Evolutionary conservation across 129 eudicot species (phyloP).

Genomic region (Tagetes erecta): DNA sequence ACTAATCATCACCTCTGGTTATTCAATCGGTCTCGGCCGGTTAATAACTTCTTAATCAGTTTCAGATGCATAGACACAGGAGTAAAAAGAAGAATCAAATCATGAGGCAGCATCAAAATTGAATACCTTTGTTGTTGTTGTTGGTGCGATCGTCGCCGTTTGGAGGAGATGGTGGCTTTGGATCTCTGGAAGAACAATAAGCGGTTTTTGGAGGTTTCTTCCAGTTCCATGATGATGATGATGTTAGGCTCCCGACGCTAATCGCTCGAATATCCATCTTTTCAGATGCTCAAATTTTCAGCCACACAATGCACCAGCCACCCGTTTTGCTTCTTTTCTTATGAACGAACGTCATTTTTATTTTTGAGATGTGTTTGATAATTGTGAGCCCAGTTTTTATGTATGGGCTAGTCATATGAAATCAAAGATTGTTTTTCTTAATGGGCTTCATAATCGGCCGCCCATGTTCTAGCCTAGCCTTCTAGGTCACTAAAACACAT

Average conservation of each 20-base stretch:
- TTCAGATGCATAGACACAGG: constrained; percentile 1
- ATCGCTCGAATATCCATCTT: constrained; percentile 61
- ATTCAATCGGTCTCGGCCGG: no score
- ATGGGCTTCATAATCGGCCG: no score
- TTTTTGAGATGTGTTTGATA: constrained; percentile 5
- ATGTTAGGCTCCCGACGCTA: constrained; percentile 42
- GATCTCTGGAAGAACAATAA: constrained; percentile 40
- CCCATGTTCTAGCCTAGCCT: no score
- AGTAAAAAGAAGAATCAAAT: neutral
- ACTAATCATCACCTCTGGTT: no score
- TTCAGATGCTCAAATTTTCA: constrained; percentile 25
- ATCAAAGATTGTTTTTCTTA: no score
- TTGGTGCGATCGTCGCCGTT: constrained; percentile 46
- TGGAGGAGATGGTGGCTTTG: constrained; percentile 48
- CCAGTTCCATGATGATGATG: constrained; percentile 39
- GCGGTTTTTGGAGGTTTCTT: constrained; percentile 41
- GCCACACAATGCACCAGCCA: constrained; percentile 40
- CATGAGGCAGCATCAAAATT: constrained; percentile 11
- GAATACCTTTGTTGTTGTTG: constrained; percentile 41
- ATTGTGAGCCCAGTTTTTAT: constrained; percentile 11
- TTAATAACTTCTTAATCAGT: neutral
- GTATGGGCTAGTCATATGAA: no score
- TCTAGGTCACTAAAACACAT: no score
- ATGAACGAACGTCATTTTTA: neutral
- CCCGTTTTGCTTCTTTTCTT: neutral